Evolutionary conservation across 208 protist species (phyloP), one percentile per base, ranked within the genome.

Genomic region (Kentomonas sorsogonicus): DNA sequence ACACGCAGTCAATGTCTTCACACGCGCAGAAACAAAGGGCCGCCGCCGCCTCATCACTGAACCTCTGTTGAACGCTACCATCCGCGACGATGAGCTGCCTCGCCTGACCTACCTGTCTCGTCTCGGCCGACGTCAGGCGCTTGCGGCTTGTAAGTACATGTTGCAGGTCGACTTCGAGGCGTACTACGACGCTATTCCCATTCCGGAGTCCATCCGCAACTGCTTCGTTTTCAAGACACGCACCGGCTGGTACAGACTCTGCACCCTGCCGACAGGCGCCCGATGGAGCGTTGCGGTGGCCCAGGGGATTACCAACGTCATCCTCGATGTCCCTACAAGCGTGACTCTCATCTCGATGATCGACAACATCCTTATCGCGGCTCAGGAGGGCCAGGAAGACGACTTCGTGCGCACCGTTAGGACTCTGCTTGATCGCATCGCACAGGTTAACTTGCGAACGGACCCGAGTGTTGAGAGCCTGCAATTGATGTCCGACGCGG

Each of bases 141-240:
- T 66, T 27, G 22, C 46, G 7, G 9, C 33, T 1, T 46, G 48
- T 1, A 30, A 52, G 15, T 61, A 76, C 57, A 63, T 70, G 48
- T n/a, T 63, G 30, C 59, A 76, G 47, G 47, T 66, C 5, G 58
- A 76, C 34, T 76, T 76, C 33, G 69, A 76, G 53, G 65, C 66
- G 1, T 69, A 65, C 40, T 77, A 73, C 61, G 60, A 77, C 60
- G 40, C 53, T 9, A 73, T 69, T 13, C 71, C 58, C 1, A 31
- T 73, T 11, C 55, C 55, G 2, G 48, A 69, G 31, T 23, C 26
- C 1, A 29, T 56, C 13, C 61, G 63, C 29, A 61, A 69, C 54
- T n/a, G 20, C 3, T 74, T 66, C 44, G 54, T 68, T 16, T 69
- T 67, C 50, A n/a, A 18, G 57, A 9, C 4, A 13, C 34, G 1